Base-by-base conservation (phyloP, 176 grass and related monocot species). In the Zoysia pacifica region DNA sequence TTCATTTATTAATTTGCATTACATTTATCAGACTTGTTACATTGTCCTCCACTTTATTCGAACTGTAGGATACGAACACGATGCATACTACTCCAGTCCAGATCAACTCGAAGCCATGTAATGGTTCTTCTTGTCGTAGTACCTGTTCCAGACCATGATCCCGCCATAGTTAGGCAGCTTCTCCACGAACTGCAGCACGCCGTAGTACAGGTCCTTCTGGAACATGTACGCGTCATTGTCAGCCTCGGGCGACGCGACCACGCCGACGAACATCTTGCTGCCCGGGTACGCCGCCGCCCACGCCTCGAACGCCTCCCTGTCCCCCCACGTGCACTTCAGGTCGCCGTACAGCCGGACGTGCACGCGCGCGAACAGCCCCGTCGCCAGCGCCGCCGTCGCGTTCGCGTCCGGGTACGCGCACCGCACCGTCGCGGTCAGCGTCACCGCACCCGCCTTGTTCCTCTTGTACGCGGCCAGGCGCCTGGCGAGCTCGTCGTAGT, bases 211-310 rank as follows among this genome's bases (percentile, higher is more conserved):
- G 1, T 48, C 16, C 67, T 62, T 62, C 14, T 56, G 66, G 13
- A 9, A 45, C 16, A 79, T 59, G 66, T 80, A 80, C 0, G 78
- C 53, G 5, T 61, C 65, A 8, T 5, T 2, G 79, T 81, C 67
- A 1, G n/a, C 77, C 11, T 71, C 79, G 28, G 66, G 67, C 79
- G 78, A 70, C 10, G 64, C 77, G n/a, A 68, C 77, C 14, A 81
- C 28, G 43, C 79, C 67, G 43, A 81, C 9, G 49, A 81, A 49
- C 9, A 62, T 28, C 4, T 7, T 2, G 79, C 43, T 59, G 12
- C 2, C 52, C 19, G 15, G 67, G 67, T 62, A 71, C 54, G 53
- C 67, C 67, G 20, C 43, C 14, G 54, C 54, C 79, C 78, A 81
- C 28, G 2, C 38, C 43, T 81, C 28, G 42, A 44, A 70, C 2